phyloP scores from a whole-genome alignment of 2,329 filamentous ascomycete genomes.

The Fusarium sp. region DNA sequence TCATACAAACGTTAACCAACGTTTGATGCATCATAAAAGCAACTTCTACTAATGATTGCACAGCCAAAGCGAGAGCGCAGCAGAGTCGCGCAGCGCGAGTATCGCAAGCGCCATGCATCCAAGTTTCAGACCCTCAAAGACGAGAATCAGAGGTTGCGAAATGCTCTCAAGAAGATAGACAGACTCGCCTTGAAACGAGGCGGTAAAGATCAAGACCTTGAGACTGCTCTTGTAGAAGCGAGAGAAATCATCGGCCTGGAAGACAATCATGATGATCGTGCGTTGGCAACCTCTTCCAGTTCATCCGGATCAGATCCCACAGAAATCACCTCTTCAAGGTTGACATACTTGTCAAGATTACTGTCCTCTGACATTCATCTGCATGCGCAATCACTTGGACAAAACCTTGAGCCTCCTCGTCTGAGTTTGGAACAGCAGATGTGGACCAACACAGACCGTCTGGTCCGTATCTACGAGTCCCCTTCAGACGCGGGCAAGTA shows the following conservation, averaged over 20 bases:
- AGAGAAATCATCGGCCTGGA: slow-evolving; percentile 24
- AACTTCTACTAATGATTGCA: background rate
- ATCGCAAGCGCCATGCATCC: slow-evolving; percentile 48
- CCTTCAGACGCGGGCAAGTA: slow-evolving; percentile 42
- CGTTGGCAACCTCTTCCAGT: slow-evolving; percentile 5
- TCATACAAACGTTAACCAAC: slow-evolving; percentile 3
- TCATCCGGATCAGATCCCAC: slow-evolving; percentile 2
- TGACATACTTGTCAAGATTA: background rate
- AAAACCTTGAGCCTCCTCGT: background rate
- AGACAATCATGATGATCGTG: background rate
- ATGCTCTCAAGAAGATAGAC: slow-evolving; percentile 43
- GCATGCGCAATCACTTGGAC: slow-evolving; percentile 4
- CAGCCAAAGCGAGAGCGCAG: slow-evolving; percentile 49
- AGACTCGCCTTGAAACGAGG: slow-evolving; percentile 27
- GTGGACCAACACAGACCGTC: slow-evolving; percentile 44
- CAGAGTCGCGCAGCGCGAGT: slow-evolving; percentile 48
- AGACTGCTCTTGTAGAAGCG: slow-evolving; percentile 37
- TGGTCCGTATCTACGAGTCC: slow-evolving; percentile 45
- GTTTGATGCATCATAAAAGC: background rate
- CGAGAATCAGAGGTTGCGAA: slow-evolving; percentile 44
- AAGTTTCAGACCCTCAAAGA: slow-evolving; percentile 48
- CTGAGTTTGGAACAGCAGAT: slow-evolving; percentile 27
- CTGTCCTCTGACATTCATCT: slow-evolving; percentile 11
- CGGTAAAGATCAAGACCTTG: slow-evolving; percentile 29
- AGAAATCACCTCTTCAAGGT: background rate